Evolutionary conservation across 2,329 filamentous ascomycete genomes (phyloP).

Genomic region (Apiospora phragmitis): DNA sequence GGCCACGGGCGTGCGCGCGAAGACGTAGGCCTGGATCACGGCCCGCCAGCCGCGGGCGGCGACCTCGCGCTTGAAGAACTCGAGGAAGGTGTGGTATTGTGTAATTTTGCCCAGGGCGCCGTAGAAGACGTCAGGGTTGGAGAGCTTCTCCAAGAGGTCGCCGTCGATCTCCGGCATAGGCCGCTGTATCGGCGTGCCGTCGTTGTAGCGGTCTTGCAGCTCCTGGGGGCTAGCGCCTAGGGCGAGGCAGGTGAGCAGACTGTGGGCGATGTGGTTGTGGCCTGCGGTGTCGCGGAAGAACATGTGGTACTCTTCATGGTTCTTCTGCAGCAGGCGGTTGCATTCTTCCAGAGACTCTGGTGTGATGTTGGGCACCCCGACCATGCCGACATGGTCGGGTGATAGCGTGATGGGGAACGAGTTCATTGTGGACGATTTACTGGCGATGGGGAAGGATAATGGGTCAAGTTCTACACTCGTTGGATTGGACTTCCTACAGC

Average conservation of each 20-base stretch:
- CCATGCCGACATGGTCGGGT: too few species aligned
- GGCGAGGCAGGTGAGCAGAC: conserved; percentile 29
- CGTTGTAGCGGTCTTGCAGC: conserved; percentile 28
- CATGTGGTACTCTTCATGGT: conserved; percentile 33
- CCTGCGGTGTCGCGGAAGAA: conserved; percentile 28
- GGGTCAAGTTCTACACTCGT: too few species aligned
- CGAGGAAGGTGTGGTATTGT: conserved; percentile 59
- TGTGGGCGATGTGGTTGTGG: conserved; percentile 34
- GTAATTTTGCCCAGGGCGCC: conserved; percentile 15
- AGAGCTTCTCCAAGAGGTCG: conserved; percentile 19
- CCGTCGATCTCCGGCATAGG: conserved; percentile 24
- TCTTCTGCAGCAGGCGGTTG: conserved; percentile 28
- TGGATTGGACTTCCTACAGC: too few species aligned
- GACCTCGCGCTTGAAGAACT: conserved; percentile 65
- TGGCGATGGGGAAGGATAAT: too few species aligned
- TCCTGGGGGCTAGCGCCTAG: conserved; percentile 29
- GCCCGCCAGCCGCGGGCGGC: conserved; percentile 48
- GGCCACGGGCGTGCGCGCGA: conserved; percentile 54
- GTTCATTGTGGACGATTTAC: too few species aligned
- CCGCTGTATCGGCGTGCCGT: conserved; percentile 26
- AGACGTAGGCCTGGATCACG: conserved; percentile 61
- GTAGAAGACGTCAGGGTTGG: conserved; percentile 24
- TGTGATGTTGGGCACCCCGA: too few species aligned
- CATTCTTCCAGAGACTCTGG: conserved; percentile 12
- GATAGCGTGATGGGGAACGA: too few species aligned